A percentile compares a stretch with the other conserved stretches of the same genome.
Conservation (phyloP, 331 rosid species). For the Malus hybrid region DNA sequence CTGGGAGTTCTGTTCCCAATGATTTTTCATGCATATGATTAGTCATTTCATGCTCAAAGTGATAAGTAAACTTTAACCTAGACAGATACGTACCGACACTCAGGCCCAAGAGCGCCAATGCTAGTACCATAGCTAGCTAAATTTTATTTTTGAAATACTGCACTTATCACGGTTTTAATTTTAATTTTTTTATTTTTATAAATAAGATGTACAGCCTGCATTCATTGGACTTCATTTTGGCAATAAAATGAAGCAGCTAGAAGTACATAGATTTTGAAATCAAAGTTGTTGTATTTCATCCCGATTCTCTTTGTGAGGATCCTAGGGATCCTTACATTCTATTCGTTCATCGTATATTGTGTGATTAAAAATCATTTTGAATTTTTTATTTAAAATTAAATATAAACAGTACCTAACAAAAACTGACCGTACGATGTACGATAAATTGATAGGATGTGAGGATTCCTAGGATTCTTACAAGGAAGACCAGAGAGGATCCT, state of each 20-base stretch:
- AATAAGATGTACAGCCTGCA: neutral
- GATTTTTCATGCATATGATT: neutral
- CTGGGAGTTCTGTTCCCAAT: neutral
- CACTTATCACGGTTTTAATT: neutral
- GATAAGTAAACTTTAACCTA: neutral
- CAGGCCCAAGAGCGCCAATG: neutral
- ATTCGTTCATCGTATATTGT: too few relatives aligned
- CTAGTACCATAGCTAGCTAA: neutral
- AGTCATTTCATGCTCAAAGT: neutral
- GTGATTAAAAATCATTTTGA: too few relatives aligned
- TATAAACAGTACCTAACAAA: too few relatives aligned
- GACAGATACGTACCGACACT: neutral
- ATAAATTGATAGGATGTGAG: too few relatives aligned
- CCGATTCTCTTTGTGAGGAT: too few relatives aligned
- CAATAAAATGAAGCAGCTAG: neutral
- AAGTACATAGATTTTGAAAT: neutral
- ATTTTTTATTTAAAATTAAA: too few relatives aligned
- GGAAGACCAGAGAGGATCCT: too few relatives aligned
- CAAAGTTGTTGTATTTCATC: neutral
- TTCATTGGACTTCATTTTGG: neutral
- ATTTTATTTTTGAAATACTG: neutral
- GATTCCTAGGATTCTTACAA: too few relatives aligned
- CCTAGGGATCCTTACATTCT: too few relatives aligned
- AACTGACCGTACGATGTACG: too few relatives aligned
- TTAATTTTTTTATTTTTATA: too few relatives aligned